phyloP scores from a whole-genome alignment of 345 rosid species.

The Acer campestre region DNA sequence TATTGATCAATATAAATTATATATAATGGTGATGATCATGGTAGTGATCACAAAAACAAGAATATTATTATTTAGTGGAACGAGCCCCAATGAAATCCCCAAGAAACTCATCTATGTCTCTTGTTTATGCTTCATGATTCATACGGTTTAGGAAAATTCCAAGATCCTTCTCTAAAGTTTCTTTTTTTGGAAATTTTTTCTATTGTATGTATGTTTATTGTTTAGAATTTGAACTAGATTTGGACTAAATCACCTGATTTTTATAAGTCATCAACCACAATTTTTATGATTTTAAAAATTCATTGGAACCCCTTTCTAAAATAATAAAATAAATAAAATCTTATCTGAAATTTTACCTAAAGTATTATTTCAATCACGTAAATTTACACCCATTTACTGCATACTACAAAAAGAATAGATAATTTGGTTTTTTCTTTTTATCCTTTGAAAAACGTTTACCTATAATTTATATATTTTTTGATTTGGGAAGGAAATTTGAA shows the following conservation, averaged over 20 bases:
- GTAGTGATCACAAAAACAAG: background rate
- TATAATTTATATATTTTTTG: too few relatives aligned
- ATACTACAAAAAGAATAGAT: too few relatives aligned
- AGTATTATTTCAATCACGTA: too few relatives aligned
- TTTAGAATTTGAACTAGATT: background rate
- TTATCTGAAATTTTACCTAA: background rate
- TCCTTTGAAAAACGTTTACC: too few relatives aligned
- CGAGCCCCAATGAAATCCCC: conserved; percentile 28
- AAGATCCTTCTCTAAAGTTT: conserved; percentile 5
- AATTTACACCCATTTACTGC: too few relatives aligned
- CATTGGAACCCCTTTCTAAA: too few relatives aligned
- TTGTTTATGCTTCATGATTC: conserved; percentile 8
- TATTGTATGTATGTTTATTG: background rate
- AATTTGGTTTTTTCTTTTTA: too few relatives aligned
- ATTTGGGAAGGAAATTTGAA: too few relatives aligned
- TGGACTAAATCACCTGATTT: background rate
- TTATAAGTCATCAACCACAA: background rate
- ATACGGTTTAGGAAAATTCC: background rate
- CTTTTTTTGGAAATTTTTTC: background rate
- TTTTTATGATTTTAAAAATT: too few relatives aligned
- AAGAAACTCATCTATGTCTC: conserved; percentile 27
- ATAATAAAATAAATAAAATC: background rate
- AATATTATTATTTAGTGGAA: conserved; percentile 23
- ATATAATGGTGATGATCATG: conserved; percentile 8
- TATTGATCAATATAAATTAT: background rate